Conservation (phyloP, 2,329 filamentous ascomycete species). For the Fusarium sp. region DNA sequence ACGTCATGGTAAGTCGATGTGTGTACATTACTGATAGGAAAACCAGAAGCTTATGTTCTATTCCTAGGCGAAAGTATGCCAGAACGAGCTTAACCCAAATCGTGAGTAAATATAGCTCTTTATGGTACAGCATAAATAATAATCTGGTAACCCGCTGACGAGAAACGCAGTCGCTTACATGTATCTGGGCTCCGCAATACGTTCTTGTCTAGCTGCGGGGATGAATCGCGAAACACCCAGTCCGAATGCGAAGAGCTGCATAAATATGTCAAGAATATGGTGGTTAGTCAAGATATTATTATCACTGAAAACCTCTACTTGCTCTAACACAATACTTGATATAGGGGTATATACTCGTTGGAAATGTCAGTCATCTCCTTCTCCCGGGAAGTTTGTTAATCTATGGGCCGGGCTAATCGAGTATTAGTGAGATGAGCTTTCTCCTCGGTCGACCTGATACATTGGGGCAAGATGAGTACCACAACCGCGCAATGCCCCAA, state of each 20-base stretch:
- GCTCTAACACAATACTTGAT: no score
- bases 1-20: constrained; percentile 4
- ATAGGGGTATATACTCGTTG: constrained; percentile 9
- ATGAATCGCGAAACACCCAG: constrained; percentile 13
- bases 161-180: constrained; percentile 9
- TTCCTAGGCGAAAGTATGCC: constrained; percentile 12
- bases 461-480: constrained; percentile 14
- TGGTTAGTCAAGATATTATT: constrained; percentile 2
- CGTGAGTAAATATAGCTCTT: not conserved
- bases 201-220: constrained; percentile 3
- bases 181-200: constrained; percentile 18
- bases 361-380: constrained; percentile 4
- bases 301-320: no score
- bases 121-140: not conserved
- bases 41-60: no score
- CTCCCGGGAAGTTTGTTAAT: not conserved
- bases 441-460: constrained; percentile 12
- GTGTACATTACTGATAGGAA: no score
- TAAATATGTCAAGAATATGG: constrained; percentile 14
- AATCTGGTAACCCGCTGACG: not conserved
- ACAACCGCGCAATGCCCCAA: constrained; percentile 7
- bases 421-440: constrained; percentile 10
- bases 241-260: not conserved
- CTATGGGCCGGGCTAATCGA: not conserved
- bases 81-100: constrained; percentile 20